phyloP scores from a whole-genome alignment of 140 eudicot genomes.

The Senecio squalidus region DNA sequence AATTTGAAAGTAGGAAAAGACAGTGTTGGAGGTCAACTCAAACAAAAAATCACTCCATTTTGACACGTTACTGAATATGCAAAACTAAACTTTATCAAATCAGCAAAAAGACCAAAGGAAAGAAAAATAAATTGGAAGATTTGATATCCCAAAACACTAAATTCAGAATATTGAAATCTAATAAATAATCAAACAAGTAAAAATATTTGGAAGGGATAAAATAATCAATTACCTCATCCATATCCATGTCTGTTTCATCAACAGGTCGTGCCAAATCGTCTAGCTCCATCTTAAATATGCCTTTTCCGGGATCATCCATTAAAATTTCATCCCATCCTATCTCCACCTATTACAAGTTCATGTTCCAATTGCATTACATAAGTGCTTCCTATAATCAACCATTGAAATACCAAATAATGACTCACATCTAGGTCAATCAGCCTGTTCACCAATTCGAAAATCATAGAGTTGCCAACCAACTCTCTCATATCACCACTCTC shows the following conservation, averaged over 20 bases:
- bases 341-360: conserved; percentile 52
- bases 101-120: too few species aligned
- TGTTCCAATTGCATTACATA: conserved; percentile 1
- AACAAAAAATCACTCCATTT: too few species aligned
- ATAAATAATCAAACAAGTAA: not conserved
- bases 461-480: too few species aligned
- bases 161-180: too few species aligned
- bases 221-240: conserved; percentile 51
- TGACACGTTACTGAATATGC: too few species aligned
- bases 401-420: not conserved
- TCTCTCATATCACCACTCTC: conserved; percentile 78
- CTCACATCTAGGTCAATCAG: conserved; percentile 90
- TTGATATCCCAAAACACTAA: too few species aligned
- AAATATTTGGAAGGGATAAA: not conserved
- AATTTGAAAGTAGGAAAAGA: too few species aligned
- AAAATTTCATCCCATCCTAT: conserved; percentile 85
- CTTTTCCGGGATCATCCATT: too few species aligned
- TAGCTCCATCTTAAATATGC: conserved; percentile 83
- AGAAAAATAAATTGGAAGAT: too few species aligned
- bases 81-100: too few species aligned
- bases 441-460: conserved; percentile 65
- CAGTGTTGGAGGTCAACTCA: too few species aligned
- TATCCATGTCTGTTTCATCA: conserved; percentile 42
- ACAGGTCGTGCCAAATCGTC: conserved; percentile 53
- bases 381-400: too few species aligned